Conservation (phyloP, 345 rosid genomes). For the Conringia planisiliqua region DNA sequence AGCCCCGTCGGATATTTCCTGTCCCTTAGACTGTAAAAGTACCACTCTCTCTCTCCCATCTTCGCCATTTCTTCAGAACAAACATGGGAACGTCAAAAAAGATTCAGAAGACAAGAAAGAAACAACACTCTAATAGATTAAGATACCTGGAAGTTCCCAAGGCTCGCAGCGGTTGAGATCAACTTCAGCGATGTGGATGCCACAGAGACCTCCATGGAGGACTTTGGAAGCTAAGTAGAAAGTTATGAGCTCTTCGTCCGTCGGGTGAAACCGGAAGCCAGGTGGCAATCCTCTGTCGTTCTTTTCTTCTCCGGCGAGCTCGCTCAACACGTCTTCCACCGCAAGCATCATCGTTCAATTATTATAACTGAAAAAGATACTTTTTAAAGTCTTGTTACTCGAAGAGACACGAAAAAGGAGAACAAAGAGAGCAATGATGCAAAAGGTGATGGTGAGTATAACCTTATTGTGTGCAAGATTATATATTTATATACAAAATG, state of each 20-base stretch:
- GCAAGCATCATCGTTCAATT: conserved; percentile 38
- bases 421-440: conserved; percentile 27
- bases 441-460: conserved; percentile 28
- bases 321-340: conserved; percentile 62
- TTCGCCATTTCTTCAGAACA: conserved; percentile 54
- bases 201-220: conserved; percentile 65
- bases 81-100: neutral
- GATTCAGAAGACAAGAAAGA: neutral
- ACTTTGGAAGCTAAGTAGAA: conserved; percentile 90
- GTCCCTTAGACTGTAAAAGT: conserved; percentile 82
- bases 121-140: neutral
- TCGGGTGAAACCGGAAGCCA: conserved; percentile 94
- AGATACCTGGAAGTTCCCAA: conserved; percentile 91
- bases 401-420: conserved; percentile 25
- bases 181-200: conserved; percentile 74
- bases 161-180: conserved; percentile 96
- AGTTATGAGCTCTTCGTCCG: conserved; percentile 91
- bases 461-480: conserved; percentile 23
- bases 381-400: neutral
- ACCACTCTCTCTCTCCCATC: conserved; percentile 95
- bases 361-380: neutral
- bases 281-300: conserved; percentile 86
- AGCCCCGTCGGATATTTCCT: conserved; percentile 91
- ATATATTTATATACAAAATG: conserved; percentile 32
- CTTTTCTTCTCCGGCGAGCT: conserved; percentile 57